Evolutionary conservation across 148 eudicot species (phyloP), one percentile per base, ranked within the genome.

Genomic region (Chenopodium berlandieri): DNA sequence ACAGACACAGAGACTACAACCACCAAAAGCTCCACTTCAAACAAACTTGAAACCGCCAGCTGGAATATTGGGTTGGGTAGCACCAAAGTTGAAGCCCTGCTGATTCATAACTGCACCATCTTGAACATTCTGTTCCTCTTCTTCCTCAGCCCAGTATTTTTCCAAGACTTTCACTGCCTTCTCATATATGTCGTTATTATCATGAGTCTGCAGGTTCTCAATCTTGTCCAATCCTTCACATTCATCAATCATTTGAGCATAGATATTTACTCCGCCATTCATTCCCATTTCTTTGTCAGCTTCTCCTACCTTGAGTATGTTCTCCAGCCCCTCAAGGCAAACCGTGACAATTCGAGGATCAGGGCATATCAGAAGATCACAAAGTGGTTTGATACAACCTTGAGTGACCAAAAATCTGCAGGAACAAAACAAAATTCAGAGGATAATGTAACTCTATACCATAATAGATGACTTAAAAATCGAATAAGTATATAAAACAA

Each of bases 251-350:
- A 88, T 75, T 79, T 93, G 97, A 20, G 97, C 94, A 73, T 86
- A 93, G 9, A 90, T 16, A 76, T 93, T 91, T 48, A 91, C 83
- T 50, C 89, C 94, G 4, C 86, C 85, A 56, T 89, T 90, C 84
- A 84, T 75, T 70, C 97, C 94, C 54, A 67, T 72, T 60, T 89
- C 93, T 85, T 91, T 93, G 84, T 93, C 94, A 19, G 91, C 89
- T 82, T 93, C 94, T 8, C 97, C 97, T 52, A 93, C 93, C 78
- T 91, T 93, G 68, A 93, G 82, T 17, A 93, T 90, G 91, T 93
- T 93, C 79, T 93, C 97, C 32, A 93, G 94, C 80, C 97, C 94
- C 84, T 93, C 97, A 2, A 93, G 93, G 85, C 93, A 93, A 37
- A 93, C 92, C 27, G 97, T 93, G 65, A 91, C 87, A 50, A 93